These are phyloP conservation scores for Ceratocystis destructans DNA, from an alignment of 2,329 filamentous ascomycete genomes.

Conservation along the genomic window DNA sequence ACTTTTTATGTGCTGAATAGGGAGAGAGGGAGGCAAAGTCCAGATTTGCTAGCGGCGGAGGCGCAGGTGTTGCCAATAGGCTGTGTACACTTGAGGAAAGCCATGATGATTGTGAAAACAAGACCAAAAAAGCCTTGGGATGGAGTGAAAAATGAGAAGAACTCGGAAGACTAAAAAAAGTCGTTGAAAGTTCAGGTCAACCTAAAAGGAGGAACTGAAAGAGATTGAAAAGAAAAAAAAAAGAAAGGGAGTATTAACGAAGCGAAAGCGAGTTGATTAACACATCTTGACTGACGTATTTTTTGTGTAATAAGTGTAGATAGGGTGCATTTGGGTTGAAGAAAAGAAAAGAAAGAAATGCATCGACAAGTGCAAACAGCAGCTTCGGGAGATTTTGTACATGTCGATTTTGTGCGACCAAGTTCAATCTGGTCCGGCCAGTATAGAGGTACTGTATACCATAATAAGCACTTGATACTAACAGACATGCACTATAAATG, in stretches of 20 bases:
- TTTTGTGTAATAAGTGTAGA: constrained; percentile 1
- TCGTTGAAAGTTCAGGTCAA: constrained; percentile 55
- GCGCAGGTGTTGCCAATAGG: constrained; percentile 50
- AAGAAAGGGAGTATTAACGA: constrained; percentile 4
- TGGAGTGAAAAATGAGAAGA: constrained; percentile 48
- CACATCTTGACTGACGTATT: constrained; percentile 40
- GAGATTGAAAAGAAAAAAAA: background rate
- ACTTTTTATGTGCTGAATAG: constrained; percentile 29
- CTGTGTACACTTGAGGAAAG: constrained; percentile 53
- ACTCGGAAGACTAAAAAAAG: constrained; percentile 29
- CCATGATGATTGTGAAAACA: constrained; percentile 66
- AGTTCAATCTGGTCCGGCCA: background rate
- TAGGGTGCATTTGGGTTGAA: constrained; percentile 3
- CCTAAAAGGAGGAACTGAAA: constrained; percentile 38
- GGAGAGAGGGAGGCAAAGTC: constrained; percentile 70
- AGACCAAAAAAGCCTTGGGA: constrained; percentile 55
- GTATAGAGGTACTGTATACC: background rate
- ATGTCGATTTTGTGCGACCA: background rate
- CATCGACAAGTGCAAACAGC: background rate
- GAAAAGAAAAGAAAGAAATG: background rate
- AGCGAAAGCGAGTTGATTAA: constrained; percentile 35
- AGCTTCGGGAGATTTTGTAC: background rate
- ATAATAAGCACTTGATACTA: background rate
- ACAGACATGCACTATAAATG: background rate
- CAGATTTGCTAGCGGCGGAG: constrained; percentile 45